Evolutionary conservation across 2,329 filamentous ascomycete genomes (phyloP).

Genomic region (Fusarium sp.): DNA sequence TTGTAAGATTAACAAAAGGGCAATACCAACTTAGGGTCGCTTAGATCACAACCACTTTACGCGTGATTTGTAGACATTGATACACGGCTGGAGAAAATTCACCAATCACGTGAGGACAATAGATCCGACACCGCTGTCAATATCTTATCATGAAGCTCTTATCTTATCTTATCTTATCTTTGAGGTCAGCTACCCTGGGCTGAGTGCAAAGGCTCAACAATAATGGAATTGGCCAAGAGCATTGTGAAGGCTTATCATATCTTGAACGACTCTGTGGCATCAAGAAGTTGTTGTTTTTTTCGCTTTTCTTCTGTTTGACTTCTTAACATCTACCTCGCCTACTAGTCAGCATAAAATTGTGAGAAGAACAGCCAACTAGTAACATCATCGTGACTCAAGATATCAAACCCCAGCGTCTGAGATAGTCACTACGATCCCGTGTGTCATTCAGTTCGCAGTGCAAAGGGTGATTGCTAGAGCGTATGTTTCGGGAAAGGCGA

Average conservation of each 20-base stretch:
- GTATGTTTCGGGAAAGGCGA: accelerated
- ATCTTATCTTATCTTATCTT: background rate
- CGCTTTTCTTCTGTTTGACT: background rate
- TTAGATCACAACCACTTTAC: background rate
- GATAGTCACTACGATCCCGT: no score
- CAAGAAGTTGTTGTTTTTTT: accelerated
- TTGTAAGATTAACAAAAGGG: accelerated
- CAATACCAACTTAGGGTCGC: no score
- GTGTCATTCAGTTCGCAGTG: accelerated
- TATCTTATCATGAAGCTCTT: background rate
- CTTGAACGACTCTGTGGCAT: accelerated
- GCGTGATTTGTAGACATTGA: constrained; percentile 6
- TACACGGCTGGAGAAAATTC: background rate
- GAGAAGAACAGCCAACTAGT: background rate
- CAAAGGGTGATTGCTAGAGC: accelerated
- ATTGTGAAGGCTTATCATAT: background rate
- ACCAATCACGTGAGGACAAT: background rate
- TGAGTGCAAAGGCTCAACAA: background rate
- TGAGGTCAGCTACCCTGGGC: background rate
- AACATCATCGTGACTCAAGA: background rate
- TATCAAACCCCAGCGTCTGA: background rate
- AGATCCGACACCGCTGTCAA: background rate
- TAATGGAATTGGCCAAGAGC: background rate
- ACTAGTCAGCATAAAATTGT: accelerated
- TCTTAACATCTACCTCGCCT: accelerated